These are phyloP conservation scores for Immersiella caudata DNA, from an alignment of 495 filamentous ascomycete genomes.

Conservation along the genomic window DNA sequence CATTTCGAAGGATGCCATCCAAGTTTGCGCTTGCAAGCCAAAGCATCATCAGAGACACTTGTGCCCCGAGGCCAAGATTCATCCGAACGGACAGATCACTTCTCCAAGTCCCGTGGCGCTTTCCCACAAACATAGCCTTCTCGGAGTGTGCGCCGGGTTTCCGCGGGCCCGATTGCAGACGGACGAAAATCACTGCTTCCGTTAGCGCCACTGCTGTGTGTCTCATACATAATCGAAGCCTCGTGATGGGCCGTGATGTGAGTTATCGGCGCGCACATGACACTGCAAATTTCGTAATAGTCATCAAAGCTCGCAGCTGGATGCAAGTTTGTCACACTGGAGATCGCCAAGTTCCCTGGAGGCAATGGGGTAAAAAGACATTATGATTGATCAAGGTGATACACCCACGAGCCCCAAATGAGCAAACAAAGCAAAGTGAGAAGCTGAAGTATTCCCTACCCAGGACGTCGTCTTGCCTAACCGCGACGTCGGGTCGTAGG, in stretches of 20 bases:
- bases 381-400: constrained; percentile 24
- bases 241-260: background rate
- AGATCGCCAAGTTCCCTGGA: background rate
- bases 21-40: background rate
- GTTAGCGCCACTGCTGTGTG: background rate
- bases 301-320: background rate
- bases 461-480: constrained; percentile 29
- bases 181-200: background rate
- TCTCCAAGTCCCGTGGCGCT: background rate
- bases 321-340: constrained; percentile 2
- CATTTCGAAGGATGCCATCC: background rate
- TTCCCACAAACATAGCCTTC: background rate
- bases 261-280: background rate
- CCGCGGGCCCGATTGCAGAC: background rate
- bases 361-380: constrained; percentile 15
- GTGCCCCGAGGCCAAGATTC: background rate
- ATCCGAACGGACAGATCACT: background rate
- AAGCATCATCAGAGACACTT: background rate
- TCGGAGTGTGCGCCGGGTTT: background rate
- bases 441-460: background rate
- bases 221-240: background rate
- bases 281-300: constrained; percentile 8
- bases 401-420: constrained; percentile 16
- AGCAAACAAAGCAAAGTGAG: constrained; percentile 15
- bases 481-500: constrained; percentile 59